Conservation (phyloP, 345 rosid species). For the Lepidium sativum region DNA sequence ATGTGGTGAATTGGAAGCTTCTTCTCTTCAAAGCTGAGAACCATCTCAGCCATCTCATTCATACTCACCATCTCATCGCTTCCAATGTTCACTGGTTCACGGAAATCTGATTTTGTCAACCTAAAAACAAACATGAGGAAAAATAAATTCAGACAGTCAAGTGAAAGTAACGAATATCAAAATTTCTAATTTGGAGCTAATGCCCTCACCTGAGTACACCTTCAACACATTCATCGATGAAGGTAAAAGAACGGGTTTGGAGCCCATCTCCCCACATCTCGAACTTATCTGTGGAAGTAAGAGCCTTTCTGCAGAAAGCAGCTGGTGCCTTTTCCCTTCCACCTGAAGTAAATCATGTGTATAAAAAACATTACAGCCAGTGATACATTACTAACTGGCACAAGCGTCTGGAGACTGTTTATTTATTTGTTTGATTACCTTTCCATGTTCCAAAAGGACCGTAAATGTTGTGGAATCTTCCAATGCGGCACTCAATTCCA, state of each 20-base stretch:
- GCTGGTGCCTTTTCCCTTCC: constrained; percentile 99
- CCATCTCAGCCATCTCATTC: constrained; percentile 98
- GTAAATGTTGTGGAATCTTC: constrained; percentile 96
- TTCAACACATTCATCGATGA: constrained; percentile 98
- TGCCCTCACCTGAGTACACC: constrained; percentile 79
- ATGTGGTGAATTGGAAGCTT: constrained; percentile 90
- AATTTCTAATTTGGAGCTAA: neutral
- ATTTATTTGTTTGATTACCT: constrained; percentile 34
- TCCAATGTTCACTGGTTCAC: constrained; percentile 97
- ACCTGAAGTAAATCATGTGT: constrained; percentile 36
- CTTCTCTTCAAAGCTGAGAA: constrained; percentile 79
- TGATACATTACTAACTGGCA: neutral
- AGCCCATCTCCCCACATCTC: constrained; percentile 99
- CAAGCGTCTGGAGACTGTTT: neutral
- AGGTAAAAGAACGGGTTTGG: constrained; percentile 95
- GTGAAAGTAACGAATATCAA: neutral
- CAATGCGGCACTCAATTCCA: constrained; percentile 86
- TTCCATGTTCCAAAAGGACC: constrained; percentile 99
- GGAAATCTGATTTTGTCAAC: constrained; percentile 94
- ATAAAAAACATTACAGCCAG: neutral
- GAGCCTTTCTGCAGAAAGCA: constrained; percentile 92
- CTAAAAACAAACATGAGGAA: constrained; percentile 21
- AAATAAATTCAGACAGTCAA: neutral
- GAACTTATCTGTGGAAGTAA: constrained; percentile 75
- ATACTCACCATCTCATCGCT: constrained; percentile 99